Base-by-base conservation (phyloP, 352 stramenopile genomes). In the Pythium dissotocum region DNA sequence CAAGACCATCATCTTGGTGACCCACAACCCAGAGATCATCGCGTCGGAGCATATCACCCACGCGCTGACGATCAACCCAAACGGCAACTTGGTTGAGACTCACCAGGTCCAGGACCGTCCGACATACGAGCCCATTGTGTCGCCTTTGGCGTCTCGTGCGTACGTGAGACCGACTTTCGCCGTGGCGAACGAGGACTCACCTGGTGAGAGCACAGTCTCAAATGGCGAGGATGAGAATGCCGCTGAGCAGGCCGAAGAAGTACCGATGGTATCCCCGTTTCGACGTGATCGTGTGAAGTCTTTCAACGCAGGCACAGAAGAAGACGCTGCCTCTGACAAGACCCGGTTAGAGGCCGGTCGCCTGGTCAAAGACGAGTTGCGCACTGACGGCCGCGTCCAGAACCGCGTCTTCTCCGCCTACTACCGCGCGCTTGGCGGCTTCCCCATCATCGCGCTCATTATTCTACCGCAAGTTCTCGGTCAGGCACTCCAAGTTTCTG, bases 401-500 rank as follows among this genome's bases (percentile, higher is more conserved):
- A 33, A 18, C 4, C 30, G 6, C 7, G 53, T 60, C 6, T 42
- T 28, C 18, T 24, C 32, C 13, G 30, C 30, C 8, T 60, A 60
- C 30, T 60, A 48, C 14, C 9, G 60, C 3, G 67, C 73, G 13
- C 33, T 89, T 0, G 77, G 80, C 35, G 78, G 53, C 6, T 48
- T 44, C 30, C 7, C 2, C 12, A 35, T 46, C 30, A 16, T 60
- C 3, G 14, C 14, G 8, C 6, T 30, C 30, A 13, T 60, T 21
- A n/a, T 60, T 4, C 3, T 30, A 5, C n/a, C 14, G 5, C 30
- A 48, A 16, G 14, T 60, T 4, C 6, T 46, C 3, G 24, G 53
- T 8, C 53, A 46, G 28, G 14, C 21, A 14, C 8, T 26, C 12
- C 53, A 60, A 16, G 21, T 60, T 2, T 28, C 53, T 2, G 16